These are phyloP conservation scores for Akanthomyces dipterigenus DNA, from an alignment of 2,329 filamentous ascomycete species.

Conservation along the genomic window DNA sequence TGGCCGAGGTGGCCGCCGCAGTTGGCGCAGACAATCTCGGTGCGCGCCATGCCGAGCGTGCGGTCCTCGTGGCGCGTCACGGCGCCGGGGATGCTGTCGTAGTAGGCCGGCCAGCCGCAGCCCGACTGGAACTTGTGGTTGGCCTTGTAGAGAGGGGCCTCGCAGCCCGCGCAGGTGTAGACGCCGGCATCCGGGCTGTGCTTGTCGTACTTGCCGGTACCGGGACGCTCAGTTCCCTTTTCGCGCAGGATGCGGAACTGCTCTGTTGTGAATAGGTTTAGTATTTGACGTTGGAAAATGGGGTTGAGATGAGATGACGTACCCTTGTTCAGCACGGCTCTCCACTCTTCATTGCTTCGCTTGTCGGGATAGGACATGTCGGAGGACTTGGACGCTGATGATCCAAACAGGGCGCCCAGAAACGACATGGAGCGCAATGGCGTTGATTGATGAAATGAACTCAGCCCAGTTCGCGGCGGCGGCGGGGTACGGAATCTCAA, in stretches of 20 bases:
- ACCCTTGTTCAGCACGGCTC: conserved; percentile 64
- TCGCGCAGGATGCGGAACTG: conserved; percentile 91
- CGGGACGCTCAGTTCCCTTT: conserved; percentile 82
- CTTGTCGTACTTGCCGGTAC: conserved; percentile 79
- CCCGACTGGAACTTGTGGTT: conserved; percentile 92
- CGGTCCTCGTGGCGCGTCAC: conserved; percentile 75
- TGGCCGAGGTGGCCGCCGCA: conserved; percentile 94
- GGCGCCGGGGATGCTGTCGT: conserved; percentile 86
- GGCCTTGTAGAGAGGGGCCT: conserved; percentile 84
- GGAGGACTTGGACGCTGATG: conserved; percentile 46
- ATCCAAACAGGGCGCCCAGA: conserved; percentile 66
- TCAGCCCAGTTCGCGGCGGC: conserved; percentile 13
- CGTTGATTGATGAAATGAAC: conserved; percentile 19
- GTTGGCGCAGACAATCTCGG: conserved; percentile 89
- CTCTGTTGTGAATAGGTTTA: conserved; percentile 58
- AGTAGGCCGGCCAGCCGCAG: conserved; percentile 98
- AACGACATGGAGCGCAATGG: conserved; percentile 63
- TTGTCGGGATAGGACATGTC: conserved; percentile 74
- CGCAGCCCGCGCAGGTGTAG: conserved; percentile 83
- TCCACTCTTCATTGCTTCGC: conserved; percentile 80
- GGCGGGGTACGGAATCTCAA: conserved; percentile 23
- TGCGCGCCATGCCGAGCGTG: conserved; percentile 74
- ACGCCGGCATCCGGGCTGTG: conserved; percentile 70
- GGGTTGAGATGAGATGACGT: conserved; percentile 17
- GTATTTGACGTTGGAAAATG: no score